Percentiles rank a stretch among this genome's conserved stretches.
These are phyloP conservation scores for Climacium dendroides DNA, from an alignment of 225 moss, liverwort and hornwort genomes.

Conservation along the genomic window DNA sequence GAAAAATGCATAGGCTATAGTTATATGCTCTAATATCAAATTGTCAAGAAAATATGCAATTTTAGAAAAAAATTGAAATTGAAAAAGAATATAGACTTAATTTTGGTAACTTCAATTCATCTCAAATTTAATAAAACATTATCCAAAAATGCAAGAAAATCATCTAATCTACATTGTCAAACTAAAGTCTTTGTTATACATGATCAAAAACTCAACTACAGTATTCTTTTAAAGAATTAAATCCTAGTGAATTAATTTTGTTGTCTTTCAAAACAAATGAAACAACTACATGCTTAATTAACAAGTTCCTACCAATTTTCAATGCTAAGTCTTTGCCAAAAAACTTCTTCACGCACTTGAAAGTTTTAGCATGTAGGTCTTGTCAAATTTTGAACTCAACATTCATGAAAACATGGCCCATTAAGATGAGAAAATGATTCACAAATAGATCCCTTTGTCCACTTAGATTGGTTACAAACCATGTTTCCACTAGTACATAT, in stretches of 20 bases:
- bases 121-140: neutral
- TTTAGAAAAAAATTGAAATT: neutral
- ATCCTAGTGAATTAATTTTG: neutral
- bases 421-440: neutral
- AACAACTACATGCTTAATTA: neutral
- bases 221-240: neutral
- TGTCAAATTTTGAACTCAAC: neutral
- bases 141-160: neutral
- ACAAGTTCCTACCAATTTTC: neutral
- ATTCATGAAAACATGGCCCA: neutral
- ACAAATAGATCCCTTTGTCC: accelerated
- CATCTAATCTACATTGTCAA: neutral
- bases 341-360: neutral
- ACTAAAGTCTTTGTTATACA: neutral
- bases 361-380: neutral
- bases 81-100: neutral
- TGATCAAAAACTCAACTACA: neutral
- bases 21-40: neutral
- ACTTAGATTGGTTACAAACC: accelerated
- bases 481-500: neutral
- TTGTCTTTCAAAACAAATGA: neutral
- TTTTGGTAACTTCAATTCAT: neutral
- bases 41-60: neutral
- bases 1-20: neutral
- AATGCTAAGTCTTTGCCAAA: neutral